Evolutionary conservation across 345 rosid genomes (phyloP), one percentile per base, ranked within the genome.

Genomic region (Lumnitzera littorea): DNA sequence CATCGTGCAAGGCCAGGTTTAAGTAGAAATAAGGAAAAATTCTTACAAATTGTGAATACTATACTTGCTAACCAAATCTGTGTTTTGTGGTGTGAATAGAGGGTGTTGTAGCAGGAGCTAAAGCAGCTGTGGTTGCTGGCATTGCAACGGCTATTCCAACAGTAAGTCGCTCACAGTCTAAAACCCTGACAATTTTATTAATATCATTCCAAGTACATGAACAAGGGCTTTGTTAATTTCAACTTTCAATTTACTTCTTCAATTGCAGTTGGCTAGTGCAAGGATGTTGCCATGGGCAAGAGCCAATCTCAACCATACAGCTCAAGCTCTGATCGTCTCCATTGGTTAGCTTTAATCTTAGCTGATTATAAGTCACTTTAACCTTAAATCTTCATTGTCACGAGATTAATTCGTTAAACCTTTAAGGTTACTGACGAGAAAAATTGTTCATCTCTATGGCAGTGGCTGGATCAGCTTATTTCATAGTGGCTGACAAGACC

Each of bases 401-500:
- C 11, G 43, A 36, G 11, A 3, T 50, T 50, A 50, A 12, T 14
- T 50, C 52, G 0, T 50, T 50, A 3, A 50, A 7, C 10, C 10
- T 27, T 27, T 27, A 36, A 36, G 43, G 43, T 12, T 50, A 50
- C 15, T 16, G 20, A 50, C n/a, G 5, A 14, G 52, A 50, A 14
- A 3, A 14, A 4, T 20, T 31, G 17, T 1, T n/a, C 54, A 4
- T 24, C 50, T 70, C 24, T 78, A 36, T 36, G 43, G 43, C 43
- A 82, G 96, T 76, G 73, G 87, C 96, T 7, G 91, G 95, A 54
- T 91, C 96, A 6, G 96, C 96, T 2, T 91, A 86, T 77, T 91
- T 91, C 68, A 83, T 91, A 57, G 95, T 91, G 15, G 96, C 98
- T 10, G 96, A 91, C 81, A 91, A 91, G 88, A 88, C 98, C 49